A percentile compares a stretch with the other conserved stretches of the same genome.
phyloP scores from a whole-genome alignment of 345 rosid genomes.

The Sisymbrium irio region DNA sequence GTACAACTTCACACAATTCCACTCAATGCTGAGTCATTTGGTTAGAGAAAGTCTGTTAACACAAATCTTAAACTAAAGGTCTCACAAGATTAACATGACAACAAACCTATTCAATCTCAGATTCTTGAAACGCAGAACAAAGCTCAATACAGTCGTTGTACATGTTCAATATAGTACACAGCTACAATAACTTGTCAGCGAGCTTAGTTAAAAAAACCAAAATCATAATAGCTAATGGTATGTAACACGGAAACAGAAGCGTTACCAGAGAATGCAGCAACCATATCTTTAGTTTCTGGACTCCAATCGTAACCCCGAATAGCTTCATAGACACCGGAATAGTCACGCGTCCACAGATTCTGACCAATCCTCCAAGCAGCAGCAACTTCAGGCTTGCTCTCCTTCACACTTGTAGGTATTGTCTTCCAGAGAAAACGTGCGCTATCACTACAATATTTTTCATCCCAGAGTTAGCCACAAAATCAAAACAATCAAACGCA shows the following conservation, averaged over 20 bases:
- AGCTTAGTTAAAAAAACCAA: neutral
- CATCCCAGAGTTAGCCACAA: neutral
- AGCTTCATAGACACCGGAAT: conserved; percentile 74
- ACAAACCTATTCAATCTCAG: neutral
- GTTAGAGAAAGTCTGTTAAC: neutral
- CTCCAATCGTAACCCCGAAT: conserved; percentile 75
- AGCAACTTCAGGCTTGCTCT: conserved; percentile 62
- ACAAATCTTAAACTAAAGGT: neutral
- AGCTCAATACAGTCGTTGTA: neutral
- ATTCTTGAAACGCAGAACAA: neutral
- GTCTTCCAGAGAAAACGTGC: conserved; percentile 86
- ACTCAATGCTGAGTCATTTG: neutral
- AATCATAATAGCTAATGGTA: neutral
- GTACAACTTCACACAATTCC: neutral
- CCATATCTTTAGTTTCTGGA: conserved; percentile 54
- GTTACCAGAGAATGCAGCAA: conserved; percentile 69
- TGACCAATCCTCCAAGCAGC: conserved; percentile 86
- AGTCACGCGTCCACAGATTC: conserved; percentile 76
- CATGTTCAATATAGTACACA: neutral
- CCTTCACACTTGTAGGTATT: conserved; percentile 61
- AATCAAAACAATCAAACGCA: neutral
- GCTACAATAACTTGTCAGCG: neutral
- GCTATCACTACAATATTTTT: conserved; percentile 53
- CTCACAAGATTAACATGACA: neutral
- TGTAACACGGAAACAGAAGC: neutral